Evolutionary conservation across 2,329 filamentous ascomycete species (phyloP), one percentile per base, ranked within the genome.

Genomic region (Xylaria sp.): DNA sequence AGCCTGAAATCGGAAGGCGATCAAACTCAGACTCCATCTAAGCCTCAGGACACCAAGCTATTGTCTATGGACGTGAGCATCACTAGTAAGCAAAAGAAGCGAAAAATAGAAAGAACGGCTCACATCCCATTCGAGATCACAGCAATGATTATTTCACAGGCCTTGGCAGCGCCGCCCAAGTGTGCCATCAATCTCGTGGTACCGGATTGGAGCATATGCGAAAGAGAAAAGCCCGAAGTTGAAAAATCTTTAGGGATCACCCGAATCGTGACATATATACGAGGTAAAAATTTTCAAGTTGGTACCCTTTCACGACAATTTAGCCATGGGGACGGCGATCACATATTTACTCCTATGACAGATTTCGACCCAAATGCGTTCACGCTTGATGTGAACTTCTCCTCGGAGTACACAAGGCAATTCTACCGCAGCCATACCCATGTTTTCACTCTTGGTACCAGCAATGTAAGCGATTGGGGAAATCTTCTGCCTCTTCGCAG

Each of bases 161-260:
- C 46, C 1, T n/a, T 57, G 3, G 13, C 10, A 18, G 39, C 45
- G 5, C 25, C 63, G 23, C 64, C 57, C 4, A 57, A 18, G 13
- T 76, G 75, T 39, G 73, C 67, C n/a, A 55, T 76, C 0, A 56
- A 71, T 39, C 59, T 76, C 15, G 34, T 75, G 4, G 72, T 73
- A 8, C 73, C 73, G 0, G 75, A 76, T n/a, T 75, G 75, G 74
- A 56, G 56, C 0, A 41, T 71, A 2, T 75, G 73, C 39, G 45
- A 50, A 28, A 48, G 53, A 56, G 52, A 65, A 45, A 60, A 53
- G 20, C 52, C 69, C 1, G 10, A 28, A 6, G 25, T 60, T 5
- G 66, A 73, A 7, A 45, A 50, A 20, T 20, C n/a, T 1, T 32
- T 60, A 15, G 55, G 65, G 3, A n/a, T 48, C 2, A 69, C 63